These are phyloP conservation scores for Penicillium paxilli DNA, from an alignment of 495 filamentous ascomycete species.

Conservation along the genomic window DNA sequence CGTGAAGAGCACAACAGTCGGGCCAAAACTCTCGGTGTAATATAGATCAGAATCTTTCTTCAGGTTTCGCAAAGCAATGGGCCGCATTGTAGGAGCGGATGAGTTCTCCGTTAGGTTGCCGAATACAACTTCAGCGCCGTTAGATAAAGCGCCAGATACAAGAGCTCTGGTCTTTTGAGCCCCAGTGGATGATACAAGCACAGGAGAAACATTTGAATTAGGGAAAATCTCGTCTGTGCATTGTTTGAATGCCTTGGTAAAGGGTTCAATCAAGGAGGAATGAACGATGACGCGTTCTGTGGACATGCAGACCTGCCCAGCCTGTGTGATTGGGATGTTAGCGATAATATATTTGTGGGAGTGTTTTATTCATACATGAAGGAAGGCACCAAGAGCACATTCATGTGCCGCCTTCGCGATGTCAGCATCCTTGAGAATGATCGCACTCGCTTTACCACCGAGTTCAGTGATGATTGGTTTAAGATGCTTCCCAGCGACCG, in stretches of 20 bases:
- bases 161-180: conserved; percentile 3
- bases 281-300: conserved; percentile 72
- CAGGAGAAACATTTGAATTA: background rate
- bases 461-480: conserved; percentile 72
- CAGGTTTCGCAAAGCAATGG: conserved; percentile 61
- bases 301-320: conserved; percentile 77
- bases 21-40: conserved; percentile 69
- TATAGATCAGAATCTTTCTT: conserved; percentile 69
- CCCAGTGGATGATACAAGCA: background rate
- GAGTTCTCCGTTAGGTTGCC: background rate
- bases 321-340: background rate
- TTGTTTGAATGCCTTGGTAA: conserved; percentile 8
- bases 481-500: conserved; percentile 58
- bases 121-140: background rate
- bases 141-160: background rate
- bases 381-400: conserved; percentile 45
- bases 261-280: conserved; percentile 26
- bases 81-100: conserved; percentile 49
- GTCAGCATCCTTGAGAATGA: conserved; percentile 67
- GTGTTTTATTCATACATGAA: conserved; percentile 11
- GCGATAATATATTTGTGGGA: conserved; percentile 13
- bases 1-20: conserved; percentile 45
- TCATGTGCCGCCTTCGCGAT: conserved; percentile 55
- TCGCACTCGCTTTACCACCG: conserved; percentile 65
- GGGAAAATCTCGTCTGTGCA: background rate